Evolutionary conservation across 768 basidiomycete genomes (phyloP).

Genomic region (Candolleomyces aberdarensis): DNA sequence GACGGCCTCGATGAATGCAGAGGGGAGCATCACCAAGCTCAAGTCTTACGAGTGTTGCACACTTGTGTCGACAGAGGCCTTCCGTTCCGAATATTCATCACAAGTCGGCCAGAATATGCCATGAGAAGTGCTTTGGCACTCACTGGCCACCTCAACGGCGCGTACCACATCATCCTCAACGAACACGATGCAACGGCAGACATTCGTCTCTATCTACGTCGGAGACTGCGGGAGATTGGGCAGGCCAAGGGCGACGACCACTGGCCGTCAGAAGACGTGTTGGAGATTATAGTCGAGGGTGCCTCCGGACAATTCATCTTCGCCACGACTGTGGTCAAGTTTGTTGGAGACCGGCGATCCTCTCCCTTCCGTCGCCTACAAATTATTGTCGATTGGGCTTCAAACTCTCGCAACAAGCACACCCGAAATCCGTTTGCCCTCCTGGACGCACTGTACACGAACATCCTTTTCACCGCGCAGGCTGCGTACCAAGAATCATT

Average conservation of each 20-base stretch:
- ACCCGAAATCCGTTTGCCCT: neutral
- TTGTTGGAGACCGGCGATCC: neutral
- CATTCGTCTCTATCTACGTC: neutral
- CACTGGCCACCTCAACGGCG: neutral
- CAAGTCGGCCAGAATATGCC: neutral
- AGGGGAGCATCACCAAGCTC: neutral
- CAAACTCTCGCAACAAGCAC: neutral
- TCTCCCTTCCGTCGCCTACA: neutral
- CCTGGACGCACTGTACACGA: neutral
- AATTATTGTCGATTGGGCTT: neutral
- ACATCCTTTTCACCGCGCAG: neutral
- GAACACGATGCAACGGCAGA: neutral
- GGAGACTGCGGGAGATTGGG: neutral
- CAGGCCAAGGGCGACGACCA: neutral
- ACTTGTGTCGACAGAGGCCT: neutral
- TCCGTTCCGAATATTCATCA: neutral
- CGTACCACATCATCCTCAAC: neutral
- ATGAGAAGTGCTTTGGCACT: neutral
- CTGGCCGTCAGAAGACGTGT: constrained; percentile 2
- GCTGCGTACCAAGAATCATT: neutral
- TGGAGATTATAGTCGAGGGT: neutral
- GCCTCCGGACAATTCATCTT: constrained; percentile 6
- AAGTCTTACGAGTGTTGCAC: constrained; percentile 4
- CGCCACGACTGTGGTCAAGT: neutral
- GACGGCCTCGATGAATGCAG: constrained; percentile 4